A percentile compares a stretch with the other conserved stretches of the same genome.
Evolutionary conservation across 495 filamentous ascomycete species (phyloP).

Genomic region (Darksidea phi): DNA sequence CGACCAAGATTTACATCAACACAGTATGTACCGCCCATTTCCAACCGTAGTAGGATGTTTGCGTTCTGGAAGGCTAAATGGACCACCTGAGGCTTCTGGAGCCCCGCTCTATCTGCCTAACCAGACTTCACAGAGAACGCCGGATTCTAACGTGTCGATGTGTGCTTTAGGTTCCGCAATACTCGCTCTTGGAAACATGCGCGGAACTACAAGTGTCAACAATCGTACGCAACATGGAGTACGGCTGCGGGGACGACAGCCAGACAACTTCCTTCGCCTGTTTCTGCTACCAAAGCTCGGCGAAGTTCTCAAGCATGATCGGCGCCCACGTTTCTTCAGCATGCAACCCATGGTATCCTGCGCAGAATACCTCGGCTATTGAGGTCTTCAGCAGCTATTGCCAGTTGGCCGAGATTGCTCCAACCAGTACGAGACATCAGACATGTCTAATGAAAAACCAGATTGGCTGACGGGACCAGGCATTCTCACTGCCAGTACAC

Average conservation of each 20-base stretch:
- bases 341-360: background rate
- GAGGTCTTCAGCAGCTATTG: slow-evolving; percentile 19
- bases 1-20: slow-evolving; percentile 21
- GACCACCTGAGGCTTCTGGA: no score
- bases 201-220: slow-evolving; percentile 17
- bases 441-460: background rate
- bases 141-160: no score
- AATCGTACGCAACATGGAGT: slow-evolving; percentile 21
- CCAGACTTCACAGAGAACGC: no score
- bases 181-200: slow-evolving; percentile 10
- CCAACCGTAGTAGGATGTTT: no score
- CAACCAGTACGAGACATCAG: background rate
- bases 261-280: slow-evolving; percentile 17
- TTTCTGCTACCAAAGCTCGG: slow-evolving; percentile 21
- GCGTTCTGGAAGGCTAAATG: no score
- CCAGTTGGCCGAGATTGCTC: slow-evolving; percentile 9
- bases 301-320: slow-evolving; percentile 20
- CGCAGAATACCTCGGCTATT: slow-evolving; percentile 6
- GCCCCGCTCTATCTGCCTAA: no score
- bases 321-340: slow-evolving; percentile 14
- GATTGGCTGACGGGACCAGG: no score
- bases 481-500: background rate
- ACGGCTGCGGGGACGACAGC: slow-evolving; percentile 11
- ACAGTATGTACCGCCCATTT: no score
- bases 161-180: slow-evolving; percentile 5